Base-by-base conservation (phyloP, 345 rosid genomes). In the Clarkia xantiana region DNA sequence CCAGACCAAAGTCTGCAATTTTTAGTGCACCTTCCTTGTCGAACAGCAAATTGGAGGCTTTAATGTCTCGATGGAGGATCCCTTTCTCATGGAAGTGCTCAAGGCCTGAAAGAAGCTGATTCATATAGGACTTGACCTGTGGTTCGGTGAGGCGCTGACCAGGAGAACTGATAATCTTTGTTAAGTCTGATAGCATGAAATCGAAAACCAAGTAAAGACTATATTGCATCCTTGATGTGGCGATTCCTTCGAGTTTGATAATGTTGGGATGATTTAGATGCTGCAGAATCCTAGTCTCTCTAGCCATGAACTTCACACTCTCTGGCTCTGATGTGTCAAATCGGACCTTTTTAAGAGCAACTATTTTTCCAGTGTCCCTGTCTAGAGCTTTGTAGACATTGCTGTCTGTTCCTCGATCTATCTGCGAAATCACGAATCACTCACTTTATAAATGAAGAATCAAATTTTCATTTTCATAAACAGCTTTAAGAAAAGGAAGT, bases 321-420 rank as follows among this genome's bases (percentile, higher is more conserved):
- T 79, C 81, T 3, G 95, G 75, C 71, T 85, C 94, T 44, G 82
- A 71, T 11, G 93, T 85, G 60, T 81, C 89, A 45, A 85, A 89
- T 53, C 94, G 69, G 48, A 82, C 97, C 56, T 85, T 90, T 72
- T 90, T 90, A 56, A 85, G 62, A 36, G 95, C 95, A 20, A 90
- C 94, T 23, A 86, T 77, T 65, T 79, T 79, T 10, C 84, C 72
- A 0, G 73, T 77, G 57, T 81, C 86, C 55, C 81, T 52, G 36
- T 82, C 94, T 69, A 74, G 55, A 44, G 94, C 97, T 66, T 85
- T 82, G 62, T 89, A 85, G 53, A 89, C 95, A 64, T 84, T 85
- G 76, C 95, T 85, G 45, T 85, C 82, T 19, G 95, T 89, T 60
- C 97, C 97, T 23, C 82, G 97, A 25, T 95, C 95, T 23, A 86